phyloP scores from a whole-genome alignment of 2,329 filamentous ascomycete species.

The Mycosphaerella sp. region DNA sequence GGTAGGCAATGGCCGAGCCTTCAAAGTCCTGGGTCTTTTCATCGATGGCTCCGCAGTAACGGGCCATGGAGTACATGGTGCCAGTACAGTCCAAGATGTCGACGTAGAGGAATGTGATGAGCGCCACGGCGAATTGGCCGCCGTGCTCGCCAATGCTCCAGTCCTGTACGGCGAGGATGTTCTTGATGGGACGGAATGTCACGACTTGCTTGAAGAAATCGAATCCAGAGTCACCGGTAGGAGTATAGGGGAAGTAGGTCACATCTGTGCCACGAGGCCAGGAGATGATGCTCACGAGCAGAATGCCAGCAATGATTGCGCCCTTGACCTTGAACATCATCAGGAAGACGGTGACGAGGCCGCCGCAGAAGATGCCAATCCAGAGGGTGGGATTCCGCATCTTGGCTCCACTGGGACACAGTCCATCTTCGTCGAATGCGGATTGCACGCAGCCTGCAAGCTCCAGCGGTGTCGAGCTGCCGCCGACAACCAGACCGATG shows the following conservation, averaged over 20 bases:
- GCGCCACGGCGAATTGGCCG: slow-evolving; percentile 71
- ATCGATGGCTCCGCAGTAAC: slow-evolving; percentile 73
- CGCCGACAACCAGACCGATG: slow-evolving; percentile 70
- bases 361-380: slow-evolving; percentile 83
- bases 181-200: slow-evolving; percentile 70
- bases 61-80: slow-evolving; percentile 84
- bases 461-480: slow-evolving; percentile 61
- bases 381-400: slow-evolving; percentile 82
- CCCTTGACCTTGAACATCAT: slow-evolving; percentile 85
- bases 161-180: slow-evolving; percentile 63
- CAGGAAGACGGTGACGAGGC: slow-evolving; percentile 69
- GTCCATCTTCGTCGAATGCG: slow-evolving; percentile 43
- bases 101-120: slow-evolving; percentile 85
- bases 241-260: slow-evolving; percentile 73
- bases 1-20: slow-evolving; percentile 74
- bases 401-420: slow-evolving; percentile 60
- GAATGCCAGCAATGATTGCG: slow-evolving; percentile 75
- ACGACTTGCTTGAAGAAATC: slow-evolving; percentile 87
- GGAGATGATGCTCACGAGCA: slow-evolving; percentile 80
- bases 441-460: slow-evolving; percentile 66
- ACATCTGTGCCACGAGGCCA: slow-evolving; percentile 73
- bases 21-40: slow-evolving; percentile 82
- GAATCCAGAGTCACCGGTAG: slow-evolving; percentile 63
- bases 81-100: slow-evolving; percentile 84
- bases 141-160: slow-evolving; percentile 66